Percentiles rank a stretch among this genome's conserved stretches.
phyloP scores from a whole-genome alignment of 768 basidiomycete species.

The Tylopilus felleus region DNA sequence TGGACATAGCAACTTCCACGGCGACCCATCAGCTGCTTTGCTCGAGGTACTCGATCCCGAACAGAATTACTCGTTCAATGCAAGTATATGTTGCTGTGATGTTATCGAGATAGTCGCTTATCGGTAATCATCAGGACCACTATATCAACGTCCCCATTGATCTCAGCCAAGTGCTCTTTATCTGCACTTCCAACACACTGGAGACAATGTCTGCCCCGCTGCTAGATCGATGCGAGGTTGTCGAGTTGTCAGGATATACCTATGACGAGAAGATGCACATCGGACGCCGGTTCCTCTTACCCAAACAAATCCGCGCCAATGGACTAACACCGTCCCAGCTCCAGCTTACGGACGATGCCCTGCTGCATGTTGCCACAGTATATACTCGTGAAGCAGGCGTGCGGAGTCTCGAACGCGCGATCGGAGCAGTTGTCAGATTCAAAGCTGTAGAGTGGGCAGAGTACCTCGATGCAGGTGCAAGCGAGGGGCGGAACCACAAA shows the following conservation, averaged over 20 bases:
- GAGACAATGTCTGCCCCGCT: conserved; percentile 88
- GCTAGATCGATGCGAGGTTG: conserved; percentile 85
- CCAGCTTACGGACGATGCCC: conserved; percentile 61
- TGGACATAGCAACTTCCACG: conserved; percentile 83
- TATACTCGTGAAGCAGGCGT: conserved; percentile 94
- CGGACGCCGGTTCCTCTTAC: conserved; percentile 80
- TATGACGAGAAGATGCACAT: conserved; percentile 92
- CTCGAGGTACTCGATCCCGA: conserved; percentile 94
- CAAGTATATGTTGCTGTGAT: conserved; percentile 27
- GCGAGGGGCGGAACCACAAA: conserved; percentile 24
- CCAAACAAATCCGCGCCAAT: conserved; percentile 82
- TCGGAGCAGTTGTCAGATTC: conserved; percentile 83
- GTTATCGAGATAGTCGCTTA: neutral
- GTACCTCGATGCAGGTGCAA: conserved; percentile 34
- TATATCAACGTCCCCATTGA: conserved; percentile 89
- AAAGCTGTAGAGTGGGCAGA: conserved; percentile 94
- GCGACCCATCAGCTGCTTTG: conserved; percentile 87
- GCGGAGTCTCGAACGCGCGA: conserved; percentile 81
- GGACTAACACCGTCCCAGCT: conserved; percentile 63
- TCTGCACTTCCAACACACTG: conserved; percentile 88
- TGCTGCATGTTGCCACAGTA: conserved; percentile 68
- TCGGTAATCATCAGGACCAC: conserved; percentile 61
- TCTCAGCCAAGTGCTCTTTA: conserved; percentile 84
- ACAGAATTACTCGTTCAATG: conserved; percentile 82
- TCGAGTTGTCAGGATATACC: conserved; percentile 82